Percentiles rank a stretch among this genome's conserved stretches.
Conservation (phyloP, 768 basidiomycete genomes). For the Melanogaster broomeanus region DNA sequence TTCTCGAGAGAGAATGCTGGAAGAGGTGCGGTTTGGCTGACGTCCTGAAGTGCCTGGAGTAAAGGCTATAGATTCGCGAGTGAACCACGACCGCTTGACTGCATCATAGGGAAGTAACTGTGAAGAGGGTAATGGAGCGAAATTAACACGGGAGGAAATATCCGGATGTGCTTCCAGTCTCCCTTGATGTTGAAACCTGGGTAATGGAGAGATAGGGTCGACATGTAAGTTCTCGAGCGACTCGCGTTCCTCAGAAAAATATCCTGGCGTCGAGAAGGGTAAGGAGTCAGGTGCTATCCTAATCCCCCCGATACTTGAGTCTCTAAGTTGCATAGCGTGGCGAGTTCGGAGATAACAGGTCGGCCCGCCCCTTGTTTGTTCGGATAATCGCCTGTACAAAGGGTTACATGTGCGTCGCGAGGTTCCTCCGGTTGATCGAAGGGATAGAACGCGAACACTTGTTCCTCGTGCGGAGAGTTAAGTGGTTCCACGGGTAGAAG, state of each 20-base stretch:
- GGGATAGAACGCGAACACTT: conserved; percentile 31
- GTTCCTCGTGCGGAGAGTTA: conserved; percentile 13
- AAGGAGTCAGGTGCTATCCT: neutral
- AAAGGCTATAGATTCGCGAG: conserved; percentile 4
- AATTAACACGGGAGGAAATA: conserved; percentile 2
- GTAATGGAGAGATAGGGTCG: conserved; percentile 2
- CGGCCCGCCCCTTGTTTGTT: neutral
- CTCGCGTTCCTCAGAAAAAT: conserved; percentile 13
- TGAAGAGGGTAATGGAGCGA: conserved; percentile 4
- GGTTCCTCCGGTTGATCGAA: conserved; percentile 14
- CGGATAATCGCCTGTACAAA: neutral
- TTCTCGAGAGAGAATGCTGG: neutral
- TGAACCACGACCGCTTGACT: conserved; percentile 4
- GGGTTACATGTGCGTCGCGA: neutral
- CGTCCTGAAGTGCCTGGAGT: conserved; percentile 13
- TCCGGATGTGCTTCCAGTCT: conserved; percentile 1
- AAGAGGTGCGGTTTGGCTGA: conserved; percentile 3
- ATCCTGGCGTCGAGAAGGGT: conserved; percentile 29
- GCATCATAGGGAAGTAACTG: conserved; percentile 20
- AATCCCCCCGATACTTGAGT: neutral
- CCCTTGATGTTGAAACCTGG: neutral
- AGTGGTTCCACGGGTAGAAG: conserved; percentile 2
- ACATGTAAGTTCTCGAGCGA: neutral
- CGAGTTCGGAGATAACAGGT: neutral
- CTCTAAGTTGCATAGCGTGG: neutral